phyloP scores from a whole-genome alignment of 352 stramenopile species.

The Phytophthora chlamydospora region DNA sequence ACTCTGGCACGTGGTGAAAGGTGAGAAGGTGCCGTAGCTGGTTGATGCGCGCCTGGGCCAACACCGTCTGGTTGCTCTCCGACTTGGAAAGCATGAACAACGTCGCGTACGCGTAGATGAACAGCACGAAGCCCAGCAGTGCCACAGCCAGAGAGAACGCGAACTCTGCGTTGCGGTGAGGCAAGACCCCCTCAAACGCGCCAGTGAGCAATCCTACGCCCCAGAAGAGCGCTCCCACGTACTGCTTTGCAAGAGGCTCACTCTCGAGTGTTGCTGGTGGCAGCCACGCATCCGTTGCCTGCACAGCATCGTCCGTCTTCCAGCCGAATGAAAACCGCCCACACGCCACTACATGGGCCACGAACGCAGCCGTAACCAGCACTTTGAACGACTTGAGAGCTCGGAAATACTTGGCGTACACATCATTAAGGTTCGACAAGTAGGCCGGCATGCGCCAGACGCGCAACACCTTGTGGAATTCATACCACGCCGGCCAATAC shows the following conservation, averaged over 20 bases:
- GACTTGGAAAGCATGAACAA: constrained; percentile 79
- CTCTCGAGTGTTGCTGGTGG: constrained; percentile 14
- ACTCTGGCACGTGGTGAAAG: constrained; percentile 66
- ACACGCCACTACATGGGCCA: constrained; percentile 63
- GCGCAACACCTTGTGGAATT: constrained; percentile 61
- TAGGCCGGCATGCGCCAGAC: constrained; percentile 51
- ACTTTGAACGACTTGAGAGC: constrained; percentile 60
- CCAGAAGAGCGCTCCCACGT: constrained; percentile 55
- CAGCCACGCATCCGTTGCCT: constrained; percentile 26
- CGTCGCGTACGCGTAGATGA: constrained; percentile 66
- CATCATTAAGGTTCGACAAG: constrained; percentile 54
- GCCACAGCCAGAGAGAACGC: constrained; percentile 53
- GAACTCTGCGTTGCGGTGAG: constrained; percentile 42
- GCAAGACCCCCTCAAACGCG: constrained; percentile 55
- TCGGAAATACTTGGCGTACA: constrained; percentile 62
- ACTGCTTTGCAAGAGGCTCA: constrained; percentile 24
- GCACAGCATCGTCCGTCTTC: not conserved
- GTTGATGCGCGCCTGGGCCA: constrained; percentile 60
- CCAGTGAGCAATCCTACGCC: constrained; percentile 64
- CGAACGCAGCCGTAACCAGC: constrained; percentile 36
- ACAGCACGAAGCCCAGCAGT: constrained; percentile 62
- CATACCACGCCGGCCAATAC: constrained; percentile 40
- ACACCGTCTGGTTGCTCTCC: constrained; percentile 50
- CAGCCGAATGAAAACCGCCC: constrained; percentile 46
- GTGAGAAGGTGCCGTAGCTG: constrained; percentile 69